Evolutionary conservation across 805 yeast genomes (phyloP).

Genomic region (Osmozyma mogii): DNA sequence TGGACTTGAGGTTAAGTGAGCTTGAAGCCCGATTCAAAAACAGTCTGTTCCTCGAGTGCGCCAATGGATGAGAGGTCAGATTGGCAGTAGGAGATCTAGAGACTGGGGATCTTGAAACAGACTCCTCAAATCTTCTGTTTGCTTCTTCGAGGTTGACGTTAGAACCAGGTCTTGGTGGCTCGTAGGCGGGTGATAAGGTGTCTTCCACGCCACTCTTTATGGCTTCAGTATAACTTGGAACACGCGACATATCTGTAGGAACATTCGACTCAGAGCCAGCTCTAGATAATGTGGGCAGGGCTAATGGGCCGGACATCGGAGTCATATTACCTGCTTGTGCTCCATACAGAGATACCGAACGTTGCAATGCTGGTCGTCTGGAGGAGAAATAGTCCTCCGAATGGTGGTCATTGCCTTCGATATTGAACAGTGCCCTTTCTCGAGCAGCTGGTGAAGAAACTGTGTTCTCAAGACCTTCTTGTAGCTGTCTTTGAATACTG

Average conservation of each 20-base stretch:
- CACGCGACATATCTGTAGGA: slow-evolving; percentile 42
- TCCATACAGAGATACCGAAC: no score
- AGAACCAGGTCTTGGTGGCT: slow-evolving; percentile 41
- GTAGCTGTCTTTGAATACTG: slow-evolving; percentile 41
- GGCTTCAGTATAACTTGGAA: slow-evolving; percentile 83
- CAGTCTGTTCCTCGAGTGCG: slow-evolving; percentile 11
- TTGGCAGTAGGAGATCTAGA: slow-evolving; percentile 1
- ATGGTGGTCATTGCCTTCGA: slow-evolving; percentile 20
- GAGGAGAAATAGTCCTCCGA: slow-evolving; percentile 28
- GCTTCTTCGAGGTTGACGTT: slow-evolving; percentile 25
- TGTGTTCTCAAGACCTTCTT: slow-evolving; percentile 17
- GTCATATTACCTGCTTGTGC: no score
- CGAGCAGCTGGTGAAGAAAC: slow-evolving; percentile 12
- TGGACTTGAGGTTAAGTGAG: slow-evolving; percentile 15
- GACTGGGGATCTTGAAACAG: slow-evolving; percentile 2
- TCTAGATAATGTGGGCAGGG: slow-evolving; percentile 52
- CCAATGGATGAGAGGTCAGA: no score
- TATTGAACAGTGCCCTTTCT: slow-evolving; percentile 27
- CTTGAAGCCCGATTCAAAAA: slow-evolving; percentile 20
- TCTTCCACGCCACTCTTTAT: slow-evolving; percentile 44
- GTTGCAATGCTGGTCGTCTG: slow-evolving; percentile 8
- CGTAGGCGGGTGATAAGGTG: slow-evolving; percentile 67
- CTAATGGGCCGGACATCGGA: no score
- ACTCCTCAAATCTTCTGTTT: slow-evolving; percentile 21
- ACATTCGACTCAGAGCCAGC: slow-evolving; percentile 38